Evolutionary conservation across 1,284 basidiomycete species (phyloP), one percentile per base, ranked within the genome.

Genomic region (Heterobasidion irregulare): DNA sequence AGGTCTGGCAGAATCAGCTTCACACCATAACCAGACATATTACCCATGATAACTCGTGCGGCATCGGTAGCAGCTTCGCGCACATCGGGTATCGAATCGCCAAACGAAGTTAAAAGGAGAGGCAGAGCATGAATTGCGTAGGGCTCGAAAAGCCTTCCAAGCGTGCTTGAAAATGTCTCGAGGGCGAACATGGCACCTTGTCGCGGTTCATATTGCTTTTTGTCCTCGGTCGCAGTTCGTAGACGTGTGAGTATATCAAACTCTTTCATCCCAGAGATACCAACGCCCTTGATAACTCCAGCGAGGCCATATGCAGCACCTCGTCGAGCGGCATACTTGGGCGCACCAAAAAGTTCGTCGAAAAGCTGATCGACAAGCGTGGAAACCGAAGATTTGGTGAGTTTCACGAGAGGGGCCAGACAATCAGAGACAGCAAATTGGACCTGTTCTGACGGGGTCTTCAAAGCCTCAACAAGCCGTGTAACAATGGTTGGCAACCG

Each of bases 241-340:
- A 99, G 75, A 45, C 89, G 84, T 38, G 76, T 75, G 61, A 97
- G 83, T 54, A 98, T 75, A 54, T 86, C 76, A 66, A 89, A 92
- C 65, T 95, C 86, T 66, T 93, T 92, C 72, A 99, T 85, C 1
- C 85, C 83, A 1, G 82, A 75, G 36, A 99, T 84, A 6, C 97
- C 97, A 1, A 88, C 80, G 13, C 97, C 97, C 66, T 91, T 92
- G 62, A 98, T 78, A 16, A 94, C 81, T 38, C 97, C 97, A 1
- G 96, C 94, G 18, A 99, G 72, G 51, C 97, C 97, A 67, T 99
- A 99, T 1, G 96, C 96, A 1, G 95, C 95, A 44, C 97, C 97
- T 48, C 96, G 83, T 33, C 97, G 84, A 56, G 84, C 81, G 7
- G 93, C 96, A 65, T 99, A 99, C 69, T 94, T 98, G 8, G 84